phyloP scores from a whole-genome alignment of 192 early-diverging fungal genomes.

The Umbelopsis sp. region DNA sequence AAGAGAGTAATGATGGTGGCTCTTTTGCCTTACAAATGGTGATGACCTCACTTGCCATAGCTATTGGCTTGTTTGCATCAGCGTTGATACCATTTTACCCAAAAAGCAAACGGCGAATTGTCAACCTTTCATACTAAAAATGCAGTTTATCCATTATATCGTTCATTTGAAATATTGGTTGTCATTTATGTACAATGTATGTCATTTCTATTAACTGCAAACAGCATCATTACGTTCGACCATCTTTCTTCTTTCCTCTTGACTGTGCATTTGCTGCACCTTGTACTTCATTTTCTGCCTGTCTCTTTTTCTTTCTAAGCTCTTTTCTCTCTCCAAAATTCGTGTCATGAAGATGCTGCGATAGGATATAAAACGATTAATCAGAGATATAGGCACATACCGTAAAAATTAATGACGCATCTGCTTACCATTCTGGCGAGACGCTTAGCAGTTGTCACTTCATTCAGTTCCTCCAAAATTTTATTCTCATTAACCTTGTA shows the following conservation, averaged over 20 bases:
- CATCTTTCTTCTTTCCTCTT: not conserved
- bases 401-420: not conserved
- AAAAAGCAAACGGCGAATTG: not conserved
- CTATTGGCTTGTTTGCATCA: constrained; percentile 47
- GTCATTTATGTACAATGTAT: constrained; percentile 14
- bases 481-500: constrained; percentile 77
- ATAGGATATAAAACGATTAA: not conserved
- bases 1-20: constrained; percentile 21
- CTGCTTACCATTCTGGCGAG: constrained; percentile 78
- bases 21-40: constrained; percentile 50
- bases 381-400: not conserved
- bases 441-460: constrained; percentile 86
- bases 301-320: constrained; percentile 63
- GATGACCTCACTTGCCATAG: constrained; percentile 38
- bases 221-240: not conserved
- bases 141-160: not conserved
- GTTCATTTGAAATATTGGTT: not conserved
- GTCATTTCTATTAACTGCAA: not conserved
- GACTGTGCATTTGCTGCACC: not conserved
- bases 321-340: constrained; percentile 55
- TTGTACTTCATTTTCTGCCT: not conserved
- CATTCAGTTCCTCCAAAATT: constrained; percentile 82
- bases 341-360: constrained; percentile 50
- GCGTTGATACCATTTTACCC: constrained; percentile 35
- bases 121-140: constrained; percentile 16